Percentiles rank a stretch among this genome's conserved stretches.
Evolutionary conservation across 208 protist species (phyloP).

Genomic region (Tritrichomonas musculus): DNA sequence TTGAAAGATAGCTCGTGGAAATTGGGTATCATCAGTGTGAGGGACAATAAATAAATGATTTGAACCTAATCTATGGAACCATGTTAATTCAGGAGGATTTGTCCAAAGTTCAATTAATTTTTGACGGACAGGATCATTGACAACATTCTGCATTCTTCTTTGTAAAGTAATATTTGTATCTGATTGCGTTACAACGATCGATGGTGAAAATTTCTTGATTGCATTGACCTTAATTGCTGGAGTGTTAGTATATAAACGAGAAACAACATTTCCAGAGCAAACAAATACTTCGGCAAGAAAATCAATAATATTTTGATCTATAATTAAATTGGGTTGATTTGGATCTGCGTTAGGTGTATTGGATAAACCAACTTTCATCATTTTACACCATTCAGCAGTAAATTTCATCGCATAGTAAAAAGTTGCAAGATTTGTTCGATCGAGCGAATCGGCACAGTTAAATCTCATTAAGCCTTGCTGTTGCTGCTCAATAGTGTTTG

Average conservation of each 20-base stretch:
- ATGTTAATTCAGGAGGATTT: not conserved
- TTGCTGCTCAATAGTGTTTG: not conserved
- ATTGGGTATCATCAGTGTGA: not conserved
- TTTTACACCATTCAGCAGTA: not conserved
- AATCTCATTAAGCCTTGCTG: not conserved
- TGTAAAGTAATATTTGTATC: not conserved
- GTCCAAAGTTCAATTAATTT: not conserved
- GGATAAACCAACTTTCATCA: not conserved
- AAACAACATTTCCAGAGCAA: not conserved
- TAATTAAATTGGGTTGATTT: not conserved
- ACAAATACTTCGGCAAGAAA: not conserved
- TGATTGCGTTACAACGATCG: not conserved
- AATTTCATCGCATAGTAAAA: not conserved
- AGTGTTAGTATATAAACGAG: not conserved
- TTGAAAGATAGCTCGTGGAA: not conserved
- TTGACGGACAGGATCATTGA: not conserved
- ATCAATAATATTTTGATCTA: not conserved
- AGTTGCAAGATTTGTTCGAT: not conserved
- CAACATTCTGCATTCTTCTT: not conserved
- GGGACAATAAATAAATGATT: not conserved
- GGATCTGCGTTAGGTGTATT: not conserved
- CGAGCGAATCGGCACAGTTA: not conserved
- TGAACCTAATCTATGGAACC: not conserved
- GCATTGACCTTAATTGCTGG: constrained; percentile 21
- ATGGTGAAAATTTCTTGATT: not conserved